Conservation (phyloP, 345 rosid genomes). For the Capsella bursapastoris region DNA sequence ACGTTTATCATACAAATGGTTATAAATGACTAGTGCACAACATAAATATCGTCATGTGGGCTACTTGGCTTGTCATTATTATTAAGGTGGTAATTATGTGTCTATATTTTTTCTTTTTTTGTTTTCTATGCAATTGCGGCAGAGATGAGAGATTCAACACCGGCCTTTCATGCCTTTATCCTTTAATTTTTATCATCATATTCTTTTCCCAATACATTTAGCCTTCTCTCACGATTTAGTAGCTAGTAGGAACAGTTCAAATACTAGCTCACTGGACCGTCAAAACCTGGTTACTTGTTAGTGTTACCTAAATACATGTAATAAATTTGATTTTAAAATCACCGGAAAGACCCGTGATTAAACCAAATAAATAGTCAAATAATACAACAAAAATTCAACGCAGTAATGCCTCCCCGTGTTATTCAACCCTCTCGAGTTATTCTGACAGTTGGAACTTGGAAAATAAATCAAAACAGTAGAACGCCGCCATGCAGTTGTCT, state of each 20-base stretch:
- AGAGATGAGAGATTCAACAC: conserved; percentile 28
- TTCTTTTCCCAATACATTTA: conserved; percentile 16
- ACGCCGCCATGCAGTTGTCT: conserved; percentile 4
- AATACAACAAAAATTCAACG: neutral
- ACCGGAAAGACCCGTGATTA: conserved; percentile 31
- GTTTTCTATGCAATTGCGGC: conserved; percentile 26
- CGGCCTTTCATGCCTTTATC: conserved; percentile 33
- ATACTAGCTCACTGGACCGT: neutral
- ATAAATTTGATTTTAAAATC: conserved; percentile 24
- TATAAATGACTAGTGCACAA: conserved; percentile 22
- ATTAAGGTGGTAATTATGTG: neutral
- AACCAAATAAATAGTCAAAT: neutral
- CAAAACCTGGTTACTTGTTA: conserved; percentile 3
- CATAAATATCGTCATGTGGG: conserved; percentile 21
- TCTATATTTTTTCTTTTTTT: neutral
- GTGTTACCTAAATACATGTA: conserved; percentile 2
- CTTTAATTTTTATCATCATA: neutral
- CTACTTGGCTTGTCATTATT: conserved; percentile 20
- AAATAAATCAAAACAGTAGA: neutral
- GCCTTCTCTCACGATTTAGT: neutral
- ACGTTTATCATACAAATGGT: conserved; percentile 20
- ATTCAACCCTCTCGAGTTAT: conserved; percentile 20
- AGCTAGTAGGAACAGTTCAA: neutral
- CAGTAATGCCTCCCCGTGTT: neutral
- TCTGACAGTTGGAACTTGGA: neutral